Base-by-base conservation (phyloP, 192 early-diverging fungal genomes). In the Rhizophagus clarus region DNA sequence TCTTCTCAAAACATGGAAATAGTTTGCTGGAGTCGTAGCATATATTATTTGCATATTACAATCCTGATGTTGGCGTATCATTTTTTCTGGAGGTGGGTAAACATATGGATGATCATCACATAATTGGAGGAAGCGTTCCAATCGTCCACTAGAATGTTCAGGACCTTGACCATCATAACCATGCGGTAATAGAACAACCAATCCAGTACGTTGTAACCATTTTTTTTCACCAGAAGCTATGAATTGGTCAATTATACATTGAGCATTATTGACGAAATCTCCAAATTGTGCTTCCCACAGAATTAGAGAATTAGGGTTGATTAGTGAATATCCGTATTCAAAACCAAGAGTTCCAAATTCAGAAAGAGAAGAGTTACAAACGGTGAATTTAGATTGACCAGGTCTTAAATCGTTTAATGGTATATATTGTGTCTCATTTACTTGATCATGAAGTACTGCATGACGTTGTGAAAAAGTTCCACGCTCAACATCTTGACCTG, bases 241-340 rank as follows among this genome's bases (percentile, higher is more conserved):
- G 82, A 97, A 99, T 87, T 99, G 97, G 86, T 99, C 97, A 85
- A 99, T 95, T 76, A 99, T 98, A 86, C 92, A 92, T 88, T 99
- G 98, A 26, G 98, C 96, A 76, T 88, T 95, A 90, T 99, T 99
- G 85, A 94, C 94, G 85, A 99, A 97, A 86, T 99, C 97, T 77
- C 98, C 98, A 82, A 99, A 98, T 89, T 99, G 97, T 17, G 96
- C 98, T 86, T 99, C 98, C 97, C 97, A 99, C 80, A 97, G 88
- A 40, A 98, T 90, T 62, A 98, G 90, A 67, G 97, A 89, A 86
- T 97, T 95, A 62, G 98, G 97, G 88, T 94, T 94, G 66, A 94
- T 95, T 83, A 98, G 88, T 29, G 95, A 97, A 88, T 98, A 98
- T 60, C 98, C 98, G 12, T 97, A 92, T 89, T 99, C 98, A 82